phyloP scores from a whole-genome alignment of 768 basidiomycete genomes.

The Hebeloma cylindrosporum region DNA sequence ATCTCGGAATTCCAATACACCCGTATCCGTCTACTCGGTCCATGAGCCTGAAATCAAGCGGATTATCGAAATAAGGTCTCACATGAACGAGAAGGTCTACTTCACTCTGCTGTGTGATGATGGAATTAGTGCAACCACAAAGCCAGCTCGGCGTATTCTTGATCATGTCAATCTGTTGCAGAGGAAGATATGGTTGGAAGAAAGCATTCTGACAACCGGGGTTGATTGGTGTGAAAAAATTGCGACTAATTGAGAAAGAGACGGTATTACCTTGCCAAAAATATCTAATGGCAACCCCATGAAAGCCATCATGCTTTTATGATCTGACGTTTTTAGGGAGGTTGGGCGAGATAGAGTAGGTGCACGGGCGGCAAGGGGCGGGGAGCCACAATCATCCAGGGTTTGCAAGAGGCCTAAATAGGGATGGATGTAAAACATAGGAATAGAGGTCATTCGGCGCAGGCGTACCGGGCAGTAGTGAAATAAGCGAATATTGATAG shows the following conservation, averaged over 20 bases:
- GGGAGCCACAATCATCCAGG: slow-evolving; percentile 89
- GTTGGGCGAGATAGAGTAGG: slow-evolving; percentile 63
- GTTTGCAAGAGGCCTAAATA: slow-evolving; percentile 77
- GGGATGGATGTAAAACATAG: neutral
- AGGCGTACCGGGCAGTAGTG: slow-evolving; percentile 78
- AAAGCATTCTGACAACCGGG: slow-evolving; percentile 69
- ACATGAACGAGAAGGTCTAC: slow-evolving; percentile 92
- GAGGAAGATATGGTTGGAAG: slow-evolving; percentile 95
- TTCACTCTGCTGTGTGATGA: slow-evolving; percentile 90
- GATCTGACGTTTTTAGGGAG: slow-evolving; percentile 84
- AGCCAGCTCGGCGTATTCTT: slow-evolving; percentile 82
- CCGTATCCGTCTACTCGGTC: slow-evolving; percentile 74
- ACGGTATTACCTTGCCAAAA: slow-evolving; percentile 73
- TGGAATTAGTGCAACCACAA: slow-evolving; percentile 93
- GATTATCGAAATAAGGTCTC: slow-evolving; percentile 16
- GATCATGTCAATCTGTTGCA: slow-evolving; percentile 92
- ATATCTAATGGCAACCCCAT: slow-evolving; percentile 91
- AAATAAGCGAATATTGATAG: slow-evolving; percentile 96
- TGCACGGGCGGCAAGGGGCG: slow-evolving; percentile 69
- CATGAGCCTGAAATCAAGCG: neutral
- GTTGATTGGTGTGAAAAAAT: neutral
- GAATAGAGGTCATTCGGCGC: slow-evolving; percentile 1
- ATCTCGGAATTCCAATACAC: slow-evolving; percentile 84
- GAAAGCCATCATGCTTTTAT: slow-evolving; percentile 87
- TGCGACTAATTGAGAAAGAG: neutral